Evolutionary conservation across 2,329 filamentous ascomycete genomes (phyloP).

Genomic region (Alternaria atra): DNA sequence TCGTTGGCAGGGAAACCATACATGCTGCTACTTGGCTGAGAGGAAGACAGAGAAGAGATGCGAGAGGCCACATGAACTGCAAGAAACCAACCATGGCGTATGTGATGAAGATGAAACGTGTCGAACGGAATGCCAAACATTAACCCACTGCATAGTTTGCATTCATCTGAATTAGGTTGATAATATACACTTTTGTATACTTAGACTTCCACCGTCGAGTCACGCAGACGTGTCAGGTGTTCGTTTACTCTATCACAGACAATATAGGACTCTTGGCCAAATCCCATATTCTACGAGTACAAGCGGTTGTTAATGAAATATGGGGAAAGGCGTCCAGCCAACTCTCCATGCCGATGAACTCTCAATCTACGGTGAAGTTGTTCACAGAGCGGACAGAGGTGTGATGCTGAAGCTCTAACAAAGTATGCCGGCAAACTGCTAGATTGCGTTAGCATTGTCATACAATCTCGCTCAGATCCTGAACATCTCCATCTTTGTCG

Average conservation of each 20-base stretch:
- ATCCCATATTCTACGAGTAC: neutral
- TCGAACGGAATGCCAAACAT: neutral
- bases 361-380: neutral
- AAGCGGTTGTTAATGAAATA: neutral
- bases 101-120: neutral
- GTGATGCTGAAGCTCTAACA: neutral
- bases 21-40: neutral
- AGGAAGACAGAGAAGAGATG: conserved; percentile 2
- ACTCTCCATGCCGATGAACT: neutral
- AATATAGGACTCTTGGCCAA: neutral
- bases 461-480: neutral
- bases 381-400: neutral
- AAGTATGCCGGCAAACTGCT: neutral
- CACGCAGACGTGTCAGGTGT: neutral
- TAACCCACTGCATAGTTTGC: neutral
- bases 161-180: neutral
- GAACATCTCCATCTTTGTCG: neutral
- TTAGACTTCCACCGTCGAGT: neutral
- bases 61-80: neutral
- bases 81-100: conserved; percentile 12
- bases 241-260: neutral
- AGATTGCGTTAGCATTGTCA: neutral
- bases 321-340: neutral
- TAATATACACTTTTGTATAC: neutral
- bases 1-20: neutral